phyloP scores from a whole-genome alignment of 345 rosid genomes.

The Excoecaria agallocha region DNA sequence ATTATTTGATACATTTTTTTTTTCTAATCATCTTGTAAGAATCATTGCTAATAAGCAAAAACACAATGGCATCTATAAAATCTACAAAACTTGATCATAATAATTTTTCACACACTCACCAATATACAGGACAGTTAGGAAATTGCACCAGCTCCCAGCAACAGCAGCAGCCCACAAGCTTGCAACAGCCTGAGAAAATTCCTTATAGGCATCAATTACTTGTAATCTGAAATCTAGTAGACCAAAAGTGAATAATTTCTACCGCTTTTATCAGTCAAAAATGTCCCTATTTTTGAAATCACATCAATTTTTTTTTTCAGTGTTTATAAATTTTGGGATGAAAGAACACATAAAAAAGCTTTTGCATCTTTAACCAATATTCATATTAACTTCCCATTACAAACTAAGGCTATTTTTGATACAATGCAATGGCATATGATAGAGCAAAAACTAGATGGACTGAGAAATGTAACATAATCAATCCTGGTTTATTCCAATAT shows the following conservation, averaged over 20 bases:
- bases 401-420: too few relatives aligned
- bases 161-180: slow-evolving; percentile 78
- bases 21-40: neutral
- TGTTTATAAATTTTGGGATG: too few relatives aligned
- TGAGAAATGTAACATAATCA: too few relatives aligned
- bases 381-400: neutral
- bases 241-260: neutral
- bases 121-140: slow-evolving; percentile 79
- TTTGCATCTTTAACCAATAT: neutral
- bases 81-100: neutral
- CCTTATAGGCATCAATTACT: neutral
- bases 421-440: too few relatives aligned
- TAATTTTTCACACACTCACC: slow-evolving; percentile 45
- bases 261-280: neutral
- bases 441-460: too few relatives aligned
- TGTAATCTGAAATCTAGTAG: neutral
- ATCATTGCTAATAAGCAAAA: neutral
- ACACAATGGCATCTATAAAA: neutral
- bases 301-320: too few relatives aligned
- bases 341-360: neutral
- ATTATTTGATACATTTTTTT: neutral
- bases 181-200: slow-evolving; percentile 46
- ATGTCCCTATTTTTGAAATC: neutral
- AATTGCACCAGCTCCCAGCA: slow-evolving; percentile 94
- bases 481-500: too few relatives aligned